These are phyloP conservation scores for Cercophora samala DNA, from an alignment of 495 filamentous ascomycete species.

Conservation along the genomic window DNA sequence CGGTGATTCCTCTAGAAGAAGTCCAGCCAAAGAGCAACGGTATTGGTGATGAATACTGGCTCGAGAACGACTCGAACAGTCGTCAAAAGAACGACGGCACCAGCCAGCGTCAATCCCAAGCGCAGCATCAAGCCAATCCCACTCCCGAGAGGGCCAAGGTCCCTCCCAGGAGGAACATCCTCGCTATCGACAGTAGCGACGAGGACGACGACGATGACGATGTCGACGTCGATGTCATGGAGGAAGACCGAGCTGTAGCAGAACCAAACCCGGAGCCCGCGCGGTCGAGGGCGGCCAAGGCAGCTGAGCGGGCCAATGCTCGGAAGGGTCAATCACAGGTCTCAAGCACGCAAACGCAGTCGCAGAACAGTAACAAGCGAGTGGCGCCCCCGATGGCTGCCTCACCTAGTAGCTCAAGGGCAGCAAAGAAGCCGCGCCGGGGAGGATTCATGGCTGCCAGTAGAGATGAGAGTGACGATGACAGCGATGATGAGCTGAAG, in stretches of 20 bases:
- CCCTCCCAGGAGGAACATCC: conserved; percentile 20
- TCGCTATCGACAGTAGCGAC: conserved; percentile 40
- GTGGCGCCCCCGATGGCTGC: conserved; percentile 30
- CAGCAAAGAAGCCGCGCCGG: conserved; percentile 45
- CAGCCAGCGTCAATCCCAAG: conserved; percentile 12
- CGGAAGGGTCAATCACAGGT: conserved; percentile 22
- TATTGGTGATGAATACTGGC: conserved; percentile 82
- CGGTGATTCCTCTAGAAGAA: conserved; percentile 79
- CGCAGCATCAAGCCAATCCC: conserved; percentile 4
- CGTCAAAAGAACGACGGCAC: conserved; percentile 28
- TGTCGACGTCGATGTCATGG: conserved; percentile 9
- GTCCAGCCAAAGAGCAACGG: conserved; percentile 75
- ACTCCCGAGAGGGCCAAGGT: conserved; percentile 1
- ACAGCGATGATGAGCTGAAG: conserved; percentile 53
- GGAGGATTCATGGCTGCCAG: conserved; percentile 29
- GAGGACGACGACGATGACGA: conserved; percentile 32
- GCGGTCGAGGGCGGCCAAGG: conserved; percentile 30
- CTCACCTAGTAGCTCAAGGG: conserved; percentile 20
- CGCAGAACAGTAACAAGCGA: conserved; percentile 20
- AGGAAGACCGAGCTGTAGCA: neutral
- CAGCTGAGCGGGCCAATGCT: conserved; percentile 30
- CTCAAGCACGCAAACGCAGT: conserved; percentile 34
- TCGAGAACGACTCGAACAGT: conserved; percentile 42
- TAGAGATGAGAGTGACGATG: conserved; percentile 40
- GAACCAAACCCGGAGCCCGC: conserved; percentile 22